Conservation (phyloP, 257 asterid genomes). For the Ballota nigra region DNA sequence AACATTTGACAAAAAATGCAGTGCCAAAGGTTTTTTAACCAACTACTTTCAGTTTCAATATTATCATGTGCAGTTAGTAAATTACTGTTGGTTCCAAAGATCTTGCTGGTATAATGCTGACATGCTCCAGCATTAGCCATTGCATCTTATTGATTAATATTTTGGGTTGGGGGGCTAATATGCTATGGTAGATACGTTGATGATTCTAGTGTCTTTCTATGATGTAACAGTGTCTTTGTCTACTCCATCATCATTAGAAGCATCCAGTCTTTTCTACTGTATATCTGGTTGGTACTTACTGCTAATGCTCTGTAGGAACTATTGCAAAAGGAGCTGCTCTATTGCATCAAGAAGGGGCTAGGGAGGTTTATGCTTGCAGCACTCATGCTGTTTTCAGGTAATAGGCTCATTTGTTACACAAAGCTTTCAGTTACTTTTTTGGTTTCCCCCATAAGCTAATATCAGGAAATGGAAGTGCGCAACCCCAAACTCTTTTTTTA, state of each 20-base stretch:
- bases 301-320: slow-evolving; percentile 58
- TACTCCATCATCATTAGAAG: background rate
- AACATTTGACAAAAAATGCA: background rate
- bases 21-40: background rate
- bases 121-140: too few relatives aligned
- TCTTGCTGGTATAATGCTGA: too few relatives aligned
- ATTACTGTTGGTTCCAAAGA: too few relatives aligned
- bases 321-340: slow-evolving; percentile 92
- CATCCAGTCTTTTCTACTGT: slow-evolving; percentile 4
- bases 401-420: slow-evolving; percentile 11
- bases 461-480: background rate
- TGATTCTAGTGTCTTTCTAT: background rate
- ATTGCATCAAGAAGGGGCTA: slow-evolving; percentile 93
- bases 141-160: too few relatives aligned
- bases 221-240: background rate
- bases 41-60: background rate
- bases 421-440: background rate
- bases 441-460: slow-evolving; percentile 5
- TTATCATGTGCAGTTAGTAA: background rate
- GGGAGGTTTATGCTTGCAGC: slow-evolving; percentile 96
- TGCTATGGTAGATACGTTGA: background rate
- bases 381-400: slow-evolving; percentile 98
- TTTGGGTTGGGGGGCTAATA: background rate
- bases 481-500: background rate
- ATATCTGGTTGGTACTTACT: slow-evolving; percentile 16